Evolutionary conservation across 2,329 filamentous ascomycete genomes (phyloP), one percentile per base, ranked within the genome.

Genomic region (Lasiodiplodia sp.): DNA sequence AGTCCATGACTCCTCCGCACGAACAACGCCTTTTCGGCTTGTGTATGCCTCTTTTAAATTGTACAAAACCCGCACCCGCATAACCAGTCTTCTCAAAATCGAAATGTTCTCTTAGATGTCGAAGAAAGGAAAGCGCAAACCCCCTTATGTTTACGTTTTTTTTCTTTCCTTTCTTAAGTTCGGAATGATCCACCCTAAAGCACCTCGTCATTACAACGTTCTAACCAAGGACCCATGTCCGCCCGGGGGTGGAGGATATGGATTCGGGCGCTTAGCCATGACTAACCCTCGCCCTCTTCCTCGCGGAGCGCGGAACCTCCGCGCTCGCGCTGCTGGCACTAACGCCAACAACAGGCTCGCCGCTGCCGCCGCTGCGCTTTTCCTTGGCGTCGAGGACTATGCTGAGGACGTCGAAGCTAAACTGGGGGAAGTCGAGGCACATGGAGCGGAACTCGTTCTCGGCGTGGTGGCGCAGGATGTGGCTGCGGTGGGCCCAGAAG

Each of bases 351-450:
- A 47, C 38, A 1, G 60, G 60, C 28, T 37, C 57, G 40, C 57
- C 57, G 16, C 18, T 21, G 18, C 23, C 34, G 2, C n/a, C 16
- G 44, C 60, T 37, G 47, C 79, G 74, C 82, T 83, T 84, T 78
- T 85, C 83, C 72, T 83, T 80, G 71, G 80, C 79, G 74, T 85
- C 83, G 16, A 85, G 80, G 69, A 85, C 82, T 72, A 93, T 71
- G 72, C 89, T 94, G 70, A 97, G 87, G 68, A 98, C 92, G 79
- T 97, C 94, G 83, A 94, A 97, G 76, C 92, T 92, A 78, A 97
- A 97, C 77, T 96, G 91, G 21, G 94, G 94, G 78, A 90, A 94
- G 81, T 97, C 92, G 78, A 97, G 83, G 82, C 94, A 97, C 80
- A 97, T 88, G 56, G 86, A 80, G 78, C 90, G 89, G 87, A 97